Percentiles rank a stretch among this genome's conserved stretches.
Evolutionary conservation across 1,284 basidiomycete genomes (phyloP).

Genomic region (Cryptococcus sp.): DNA sequence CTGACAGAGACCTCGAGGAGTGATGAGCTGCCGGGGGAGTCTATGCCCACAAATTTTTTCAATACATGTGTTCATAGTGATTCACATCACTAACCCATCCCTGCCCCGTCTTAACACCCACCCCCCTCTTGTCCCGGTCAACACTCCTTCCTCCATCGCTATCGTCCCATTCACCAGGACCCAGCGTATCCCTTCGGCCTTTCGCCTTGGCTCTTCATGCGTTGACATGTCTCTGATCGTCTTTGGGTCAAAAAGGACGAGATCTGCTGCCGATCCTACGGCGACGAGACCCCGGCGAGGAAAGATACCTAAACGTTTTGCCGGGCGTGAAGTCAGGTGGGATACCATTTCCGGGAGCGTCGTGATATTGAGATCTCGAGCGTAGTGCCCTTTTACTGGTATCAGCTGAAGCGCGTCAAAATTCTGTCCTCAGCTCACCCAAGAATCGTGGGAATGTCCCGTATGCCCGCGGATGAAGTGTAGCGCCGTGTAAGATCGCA

Average conservation of each 20-base stretch:
- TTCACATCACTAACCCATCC: neutral
- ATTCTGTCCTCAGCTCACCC: no score
- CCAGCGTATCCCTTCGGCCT: constrained; percentile 38
- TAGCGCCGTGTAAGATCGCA: constrained; percentile 44
- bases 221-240: constrained; percentile 40
- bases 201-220: constrained; percentile 33
- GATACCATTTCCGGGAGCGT: constrained; percentile 42
- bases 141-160: constrained; percentile 39
- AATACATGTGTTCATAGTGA: no score
- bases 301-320: constrained; percentile 46
- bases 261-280: constrained; percentile 45
- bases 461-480: constrained; percentile 32
- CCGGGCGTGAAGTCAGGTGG: constrained; percentile 49
- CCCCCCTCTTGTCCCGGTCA: constrained; percentile 38
- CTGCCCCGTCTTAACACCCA: constrained; percentile 25
- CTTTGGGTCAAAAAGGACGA: constrained; percentile 48
- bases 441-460: no score
- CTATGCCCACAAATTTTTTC: no score
- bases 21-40: no score
- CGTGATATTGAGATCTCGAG: constrained; percentile 35
- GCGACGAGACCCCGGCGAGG: constrained; percentile 40
- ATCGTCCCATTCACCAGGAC: constrained; percentile 48
- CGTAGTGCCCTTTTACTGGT: constrained; percentile 31
- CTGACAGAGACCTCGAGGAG: no score
- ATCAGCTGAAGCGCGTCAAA: no score